Base-by-base conservation (phyloP, 2,329 filamentous ascomycete genomes). In the Penicillium oxalicum region DNA sequence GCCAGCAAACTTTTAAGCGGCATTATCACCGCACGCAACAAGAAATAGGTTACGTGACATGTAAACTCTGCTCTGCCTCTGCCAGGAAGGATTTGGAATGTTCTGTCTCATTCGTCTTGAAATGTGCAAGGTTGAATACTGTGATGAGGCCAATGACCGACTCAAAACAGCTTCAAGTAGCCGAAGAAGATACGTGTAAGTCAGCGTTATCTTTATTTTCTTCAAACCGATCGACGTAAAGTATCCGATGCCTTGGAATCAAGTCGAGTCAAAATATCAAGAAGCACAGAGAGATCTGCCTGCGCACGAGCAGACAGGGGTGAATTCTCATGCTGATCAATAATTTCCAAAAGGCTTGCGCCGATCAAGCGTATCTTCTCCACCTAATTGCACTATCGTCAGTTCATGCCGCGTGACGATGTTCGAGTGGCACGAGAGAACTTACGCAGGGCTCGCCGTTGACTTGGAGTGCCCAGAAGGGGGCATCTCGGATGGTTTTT, bases 241-340 rank as follows among this genome's bases (percentile, higher is more conserved):
- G 70, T 66, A 58, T 74, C 70, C 0, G 71, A 74, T 3, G 72
- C 71, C 42, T 71, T 73, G 0, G 71, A 74, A 38, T 74, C 70
- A 4, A 74, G 54, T 11, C 69, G 57, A 3, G 71, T 68, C 28
- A 74, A 54, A 5, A 74, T 59, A 47, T 74, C 70, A 0, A 74
- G 59, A 2, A 74, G 57, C 1, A 73, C 63, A 1, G 59, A 54
- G 40, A 74, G 72, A 25, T 74, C 70, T 12, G 61, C 55, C 0
- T 67, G 62, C 3, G 72, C 72, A 12, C 72, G 60, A 1, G 64
- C 49, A 2, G 68, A 65, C 1, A 74, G 65, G 4, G 70, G 53
- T 1, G 55, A 71, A 3, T 58, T 59, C 33, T 65, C 58, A 50
- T 71, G 67, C 5, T 64, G 63, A 40, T 74, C 68, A 13, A 57